These are phyloP conservation scores for Venturia pyrina DNA, from an alignment of 2,329 filamentous ascomycete species.

Conservation along the genomic window DNA sequence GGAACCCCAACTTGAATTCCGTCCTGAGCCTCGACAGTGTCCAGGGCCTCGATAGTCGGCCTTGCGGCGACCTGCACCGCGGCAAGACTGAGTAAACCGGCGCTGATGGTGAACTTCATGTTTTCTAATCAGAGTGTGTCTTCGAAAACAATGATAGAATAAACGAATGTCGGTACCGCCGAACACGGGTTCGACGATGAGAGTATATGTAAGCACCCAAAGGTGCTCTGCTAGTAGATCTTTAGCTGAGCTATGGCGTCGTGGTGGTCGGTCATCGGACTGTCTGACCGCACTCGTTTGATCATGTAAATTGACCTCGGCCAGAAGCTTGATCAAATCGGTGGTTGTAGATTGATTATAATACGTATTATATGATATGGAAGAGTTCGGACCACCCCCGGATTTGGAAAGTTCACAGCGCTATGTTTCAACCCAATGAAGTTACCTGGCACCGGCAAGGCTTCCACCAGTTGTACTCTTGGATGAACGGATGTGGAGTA, in stretches of 20 bases:
- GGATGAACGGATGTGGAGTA: neutral
- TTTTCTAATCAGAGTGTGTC: neutral
- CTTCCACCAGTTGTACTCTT: neutral
- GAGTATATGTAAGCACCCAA: neutral
- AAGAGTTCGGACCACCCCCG: neutral
- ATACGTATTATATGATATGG: neutral
- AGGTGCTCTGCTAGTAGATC: neutral
- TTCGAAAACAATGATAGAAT: too few relatives aligned
- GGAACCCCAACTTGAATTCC: neutral
- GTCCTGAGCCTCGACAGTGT: neutral
- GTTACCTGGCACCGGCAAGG: neutral
- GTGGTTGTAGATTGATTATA: neutral
- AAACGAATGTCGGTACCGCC: neutral
- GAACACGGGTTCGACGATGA: neutral
- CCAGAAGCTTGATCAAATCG: neutral
- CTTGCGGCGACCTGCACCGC: conserved; percentile 7
- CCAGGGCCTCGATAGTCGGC: neutral
- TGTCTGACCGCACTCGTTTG: neutral
- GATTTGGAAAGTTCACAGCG: neutral
- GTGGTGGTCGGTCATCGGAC: neutral
- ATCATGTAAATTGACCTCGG: neutral
- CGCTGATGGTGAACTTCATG: neutral
- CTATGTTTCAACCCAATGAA: neutral
- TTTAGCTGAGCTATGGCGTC: neutral
- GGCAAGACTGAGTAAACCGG: neutral